Percentiles rank a stretch among this genome's conserved stretches.
These are phyloP conservation scores for Nephelium lappaceum DNA, from an alignment of 345 rosid genomes.

Conservation along the genomic window DNA sequence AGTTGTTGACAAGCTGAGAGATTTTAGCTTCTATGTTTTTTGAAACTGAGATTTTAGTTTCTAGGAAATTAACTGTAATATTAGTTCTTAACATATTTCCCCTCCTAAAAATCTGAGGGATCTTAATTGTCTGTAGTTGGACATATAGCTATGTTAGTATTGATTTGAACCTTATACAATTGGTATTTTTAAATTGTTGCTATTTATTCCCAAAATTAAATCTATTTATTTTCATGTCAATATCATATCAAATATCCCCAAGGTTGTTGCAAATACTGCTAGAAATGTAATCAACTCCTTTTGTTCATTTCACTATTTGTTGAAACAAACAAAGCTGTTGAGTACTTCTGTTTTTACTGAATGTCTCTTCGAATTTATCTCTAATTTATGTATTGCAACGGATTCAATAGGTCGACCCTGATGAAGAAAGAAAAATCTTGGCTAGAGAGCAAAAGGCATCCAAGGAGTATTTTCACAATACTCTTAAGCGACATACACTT, in stretches of 20 bases:
- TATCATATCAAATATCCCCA: background rate
- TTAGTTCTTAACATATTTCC: too few relatives aligned
- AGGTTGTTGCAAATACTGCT: background rate
- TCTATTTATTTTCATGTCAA: background rate
- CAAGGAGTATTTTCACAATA: constrained; percentile 55
- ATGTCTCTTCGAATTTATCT: too few relatives aligned
- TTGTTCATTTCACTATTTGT: background rate
- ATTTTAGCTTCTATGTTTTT: background rate
- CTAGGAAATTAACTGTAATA: background rate
- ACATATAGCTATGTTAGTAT: background rate
- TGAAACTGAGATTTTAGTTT: background rate
- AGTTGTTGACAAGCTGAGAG: background rate
- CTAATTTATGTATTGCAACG: constrained; percentile 17
- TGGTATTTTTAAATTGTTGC: background rate
- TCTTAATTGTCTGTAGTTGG: constrained; percentile 9
- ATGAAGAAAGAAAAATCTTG: constrained; percentile 79
- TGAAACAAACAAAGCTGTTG: background rate
- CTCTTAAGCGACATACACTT: constrained; percentile 79
- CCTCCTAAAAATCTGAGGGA: constrained; percentile 4
- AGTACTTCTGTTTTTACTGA: background rate
- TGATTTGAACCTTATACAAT: background rate
- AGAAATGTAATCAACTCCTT: background rate
- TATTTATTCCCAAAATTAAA: background rate
- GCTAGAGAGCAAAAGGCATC: constrained; percentile 89
- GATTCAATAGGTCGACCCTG: constrained; percentile 70